Base-by-base conservation (phyloP, 371 early-diverging fungal genomes). In the Saksenaea oblongispora region DNA sequence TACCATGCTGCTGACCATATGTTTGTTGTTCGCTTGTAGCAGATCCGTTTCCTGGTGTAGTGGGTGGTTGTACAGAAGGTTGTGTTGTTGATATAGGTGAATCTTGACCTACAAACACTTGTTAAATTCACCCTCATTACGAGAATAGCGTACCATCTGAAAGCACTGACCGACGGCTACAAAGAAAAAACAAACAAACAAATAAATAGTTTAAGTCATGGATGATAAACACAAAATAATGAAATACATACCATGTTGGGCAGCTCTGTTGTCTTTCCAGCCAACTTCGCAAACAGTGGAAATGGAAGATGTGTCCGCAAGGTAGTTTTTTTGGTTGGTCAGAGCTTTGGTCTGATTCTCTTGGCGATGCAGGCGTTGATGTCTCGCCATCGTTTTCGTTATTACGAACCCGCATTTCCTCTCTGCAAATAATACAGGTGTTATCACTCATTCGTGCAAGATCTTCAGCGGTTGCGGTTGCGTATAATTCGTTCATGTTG, bases 231-330 rank as follows among this genome's bases (percentile, higher is more conserved):
- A 44, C 14, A 15, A 8, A 44, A 44, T 44, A 44, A 15, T 44
- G 18, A 44, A 1, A 37, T 17, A 53, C 28, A 56, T 89, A 85
- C 83, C 99, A 99, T 3, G 99, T 98, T 1, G 99, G 99, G 70
- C 99, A 99, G 57, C 91, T 92, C 68, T 97, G 98, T 76, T 99
- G 99, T 64, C 98, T 76, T 74, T 99, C 99, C 34, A 99, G 85
- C 99, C 99, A 99, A 73, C 93, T 94, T 57, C 96, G 84, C 60
- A 99, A 80, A 75, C 99, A 99, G 55, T 89, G 91, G 61, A 97
- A 91, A 77, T 99, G 99, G 75, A 99, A 99, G 11, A 97, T 88
- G 70, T 99, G 99, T 0, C 96, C 95, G 76, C 99, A 99, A 8
- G 92, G 93, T 17, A 99, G 83, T 58, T 93, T 94, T 75, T 99